Evolutionary conservation across 495 filamentous ascomycete genomes (phyloP).

Genomic region (Darksidea phi): DNA sequence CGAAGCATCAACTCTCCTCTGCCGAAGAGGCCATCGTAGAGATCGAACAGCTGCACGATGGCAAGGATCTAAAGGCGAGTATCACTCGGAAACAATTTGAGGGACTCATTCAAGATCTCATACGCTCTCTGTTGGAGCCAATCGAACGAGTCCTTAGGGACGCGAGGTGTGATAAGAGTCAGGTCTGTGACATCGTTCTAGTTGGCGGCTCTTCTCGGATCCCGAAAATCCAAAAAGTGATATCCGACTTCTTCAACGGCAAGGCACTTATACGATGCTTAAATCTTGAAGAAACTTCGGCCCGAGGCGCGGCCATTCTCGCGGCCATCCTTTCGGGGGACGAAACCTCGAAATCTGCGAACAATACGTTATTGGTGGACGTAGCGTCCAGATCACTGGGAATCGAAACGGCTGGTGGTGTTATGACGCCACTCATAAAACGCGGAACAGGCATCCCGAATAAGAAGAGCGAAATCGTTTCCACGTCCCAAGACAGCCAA

Average conservation of each 20-base stretch:
- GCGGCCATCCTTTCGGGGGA: conserved; percentile 97
- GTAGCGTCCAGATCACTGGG: not conserved
- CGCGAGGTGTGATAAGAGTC: conserved; percentile 88
- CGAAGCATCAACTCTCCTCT: conserved; percentile 93
- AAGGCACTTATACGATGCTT: conserved; percentile 99
- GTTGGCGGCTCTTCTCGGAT: conserved; percentile 99
- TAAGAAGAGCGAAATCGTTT: not conserved
- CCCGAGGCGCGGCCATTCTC: conserved; percentile 98
- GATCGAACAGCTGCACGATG: conserved; percentile 98
- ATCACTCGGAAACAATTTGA: conserved; percentile 99
- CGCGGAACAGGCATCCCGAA: not conserved
- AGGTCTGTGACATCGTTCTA: conserved; percentile 95
- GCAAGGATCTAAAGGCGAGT: conserved; percentile 96
- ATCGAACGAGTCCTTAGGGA: conserved; percentile 99
- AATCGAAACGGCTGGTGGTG: not conserved
- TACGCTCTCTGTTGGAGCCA: conserved; percentile 93
- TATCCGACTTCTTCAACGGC: conserved; percentile 97
- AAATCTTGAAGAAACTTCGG: conserved; percentile 99
- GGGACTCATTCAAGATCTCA: conserved; percentile 96
- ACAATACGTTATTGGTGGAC: not conserved
- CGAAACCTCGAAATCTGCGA: conserved; percentile 39
- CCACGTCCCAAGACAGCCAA: not conserved
- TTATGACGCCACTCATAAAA: not conserved
- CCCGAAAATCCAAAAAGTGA: conserved; percentile 96
- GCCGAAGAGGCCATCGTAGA: conserved; percentile 97